Evolutionary conservation across 345 rosid species (phyloP).

Genomic region (Pistacia integerrima): DNA sequence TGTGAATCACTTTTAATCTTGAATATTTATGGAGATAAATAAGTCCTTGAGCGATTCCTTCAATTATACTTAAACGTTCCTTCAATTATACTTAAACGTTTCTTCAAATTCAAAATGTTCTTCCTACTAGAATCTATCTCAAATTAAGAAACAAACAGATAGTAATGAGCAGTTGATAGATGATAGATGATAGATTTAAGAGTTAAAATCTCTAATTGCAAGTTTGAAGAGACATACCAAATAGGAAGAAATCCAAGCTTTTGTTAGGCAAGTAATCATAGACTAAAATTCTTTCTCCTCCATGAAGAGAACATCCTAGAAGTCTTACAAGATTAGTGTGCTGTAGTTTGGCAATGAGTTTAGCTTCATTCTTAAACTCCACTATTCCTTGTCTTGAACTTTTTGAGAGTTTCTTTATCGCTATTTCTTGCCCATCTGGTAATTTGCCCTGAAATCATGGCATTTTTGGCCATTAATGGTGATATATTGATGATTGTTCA

Average conservation of each 20-base stretch:
- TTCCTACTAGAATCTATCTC: constrained; percentile 1
- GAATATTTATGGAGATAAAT: constrained; percentile 13
- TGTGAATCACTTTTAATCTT: background rate
- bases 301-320: constrained; percentile 8
- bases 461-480: too few species aligned
- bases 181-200: too few species aligned
- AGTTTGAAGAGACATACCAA: background rate
- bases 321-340: constrained; percentile 16
- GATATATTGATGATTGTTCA: background rate
- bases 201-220: too few species aligned
- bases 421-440: background rate
- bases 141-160: background rate
- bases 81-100: background rate
- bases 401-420: background rate
- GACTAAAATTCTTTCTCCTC: background rate
- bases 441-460: too few species aligned
- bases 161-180: background rate
- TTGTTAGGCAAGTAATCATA: constrained; percentile 4
- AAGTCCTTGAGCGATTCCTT: constrained; percentile 20
- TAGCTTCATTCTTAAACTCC: background rate
- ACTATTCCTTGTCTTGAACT: too few species aligned
- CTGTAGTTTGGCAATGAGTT: constrained; percentile 8
- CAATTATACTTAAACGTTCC: constrained; percentile 13
- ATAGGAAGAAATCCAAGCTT: background rate
- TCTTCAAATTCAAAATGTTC: background rate